phyloP scores from a whole-genome alignment of 495 filamentous ascomycete genomes.

The Aspergillus hancockii region DNA sequence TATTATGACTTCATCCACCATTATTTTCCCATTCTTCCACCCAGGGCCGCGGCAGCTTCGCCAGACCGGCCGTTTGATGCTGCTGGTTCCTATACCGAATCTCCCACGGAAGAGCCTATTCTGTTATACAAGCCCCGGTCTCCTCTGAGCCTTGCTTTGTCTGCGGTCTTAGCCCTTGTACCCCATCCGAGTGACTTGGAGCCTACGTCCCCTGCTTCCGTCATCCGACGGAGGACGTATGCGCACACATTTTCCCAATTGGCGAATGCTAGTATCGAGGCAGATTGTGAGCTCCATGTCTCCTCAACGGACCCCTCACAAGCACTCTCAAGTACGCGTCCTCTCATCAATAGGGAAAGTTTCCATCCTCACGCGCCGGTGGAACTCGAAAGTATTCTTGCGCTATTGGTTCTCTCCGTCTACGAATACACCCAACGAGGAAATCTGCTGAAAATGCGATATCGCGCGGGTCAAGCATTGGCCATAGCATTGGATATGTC shows the following conservation, averaged over 20 bases:
- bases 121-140: constrained; percentile 50
- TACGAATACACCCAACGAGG: constrained; percentile 64
- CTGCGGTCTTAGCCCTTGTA: constrained; percentile 55
- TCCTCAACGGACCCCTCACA: constrained; percentile 55
- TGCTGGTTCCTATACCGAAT: constrained; percentile 40
- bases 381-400: constrained; percentile 56
- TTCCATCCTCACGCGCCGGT: constrained; percentile 54
- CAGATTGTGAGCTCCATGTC: constrained; percentile 56
- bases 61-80: constrained; percentile 48
- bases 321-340: constrained; percentile 48
- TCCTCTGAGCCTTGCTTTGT: constrained; percentile 56
- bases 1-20: constrained; percentile 62
- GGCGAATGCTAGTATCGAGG: constrained; percentile 54
- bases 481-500: constrained; percentile 54
- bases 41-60: constrained; percentile 43
- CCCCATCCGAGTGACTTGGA: constrained; percentile 54
- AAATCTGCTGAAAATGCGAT: constrained; percentile 63
- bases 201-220: constrained; percentile 44
- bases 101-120: constrained; percentile 42
- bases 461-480: constrained; percentile 57
- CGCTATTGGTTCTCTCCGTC: constrained; percentile 55
- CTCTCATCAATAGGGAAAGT: constrained; percentile 42
- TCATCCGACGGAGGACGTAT: constrained; percentile 51
- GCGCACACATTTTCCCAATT: constrained; percentile 57
- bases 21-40: constrained; percentile 60